phyloP scores from a whole-genome alignment of 176 grass and related monocot genomes.

The Oryza brachyantha region DNA sequence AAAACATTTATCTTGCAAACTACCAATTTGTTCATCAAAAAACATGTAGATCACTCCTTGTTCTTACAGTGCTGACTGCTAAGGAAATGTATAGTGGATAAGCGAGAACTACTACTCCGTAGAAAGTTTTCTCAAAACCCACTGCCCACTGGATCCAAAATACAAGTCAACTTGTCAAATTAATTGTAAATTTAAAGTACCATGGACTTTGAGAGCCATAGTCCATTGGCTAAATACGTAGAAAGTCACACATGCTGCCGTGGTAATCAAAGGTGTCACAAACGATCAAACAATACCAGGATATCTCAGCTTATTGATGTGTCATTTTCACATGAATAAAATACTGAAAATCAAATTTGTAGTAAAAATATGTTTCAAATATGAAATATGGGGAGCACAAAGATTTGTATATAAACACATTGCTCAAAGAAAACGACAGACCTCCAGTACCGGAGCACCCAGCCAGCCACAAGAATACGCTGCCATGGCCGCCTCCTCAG shows the following conservation, averaged over 20 bases:
- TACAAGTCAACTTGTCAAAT: background rate
- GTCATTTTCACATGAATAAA: no score
- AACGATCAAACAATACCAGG: background rate
- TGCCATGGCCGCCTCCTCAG: constrained; percentile 6
- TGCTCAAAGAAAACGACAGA: background rate
- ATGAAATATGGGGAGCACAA: background rate
- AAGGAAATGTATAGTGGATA: background rate
- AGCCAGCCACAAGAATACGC: background rate
- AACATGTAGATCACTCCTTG: no score
- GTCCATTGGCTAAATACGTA: background rate
- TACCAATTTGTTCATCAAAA: no score
- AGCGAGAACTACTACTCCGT: no score
- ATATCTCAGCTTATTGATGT: background rate
- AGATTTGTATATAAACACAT: background rate
- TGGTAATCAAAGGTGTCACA: background rate
- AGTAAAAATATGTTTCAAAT: background rate
- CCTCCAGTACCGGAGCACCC: background rate
- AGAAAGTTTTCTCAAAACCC: no score
- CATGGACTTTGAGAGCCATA: background rate
- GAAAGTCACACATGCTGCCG: background rate
- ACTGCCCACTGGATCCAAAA: background rate
- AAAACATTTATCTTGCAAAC: no score
- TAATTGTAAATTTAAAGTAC: background rate
- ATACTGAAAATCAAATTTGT: no score
- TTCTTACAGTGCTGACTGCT: no score